Base-by-base conservation (phyloP, 176 grass and related monocot genomes). In the Alopecurus myosuroides region DNA sequence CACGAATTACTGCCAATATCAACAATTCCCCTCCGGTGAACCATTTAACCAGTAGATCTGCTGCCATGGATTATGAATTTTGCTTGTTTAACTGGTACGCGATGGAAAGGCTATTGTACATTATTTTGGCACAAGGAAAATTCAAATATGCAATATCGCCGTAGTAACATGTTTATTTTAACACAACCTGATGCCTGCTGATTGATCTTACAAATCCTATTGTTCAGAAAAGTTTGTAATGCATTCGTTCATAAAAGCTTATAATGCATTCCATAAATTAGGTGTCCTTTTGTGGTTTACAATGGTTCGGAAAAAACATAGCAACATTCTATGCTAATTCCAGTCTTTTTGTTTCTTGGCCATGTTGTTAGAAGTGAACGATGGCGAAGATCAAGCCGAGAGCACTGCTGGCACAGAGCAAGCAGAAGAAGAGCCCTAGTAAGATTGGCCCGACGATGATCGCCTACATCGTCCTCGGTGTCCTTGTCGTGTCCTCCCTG, bases 361-460 rank as follows among this genome's bases (percentile, higher is more conserved):
- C 15, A 49, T 49, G 58, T 31, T 70, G 46, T 20, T 69, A 89
- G 80, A 82, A 83, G 68, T 18, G 26, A 72, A 18, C 18, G 23
- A 95, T 95, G 93, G 68, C 90, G 22, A 95, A 84, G 77, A 81
- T 95, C 85, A 95, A 95, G 88, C 93, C 93, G 3, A 91, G 90
- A 78, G 78, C 88, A 7, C 64, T 92, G 85, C 79, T 95, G n/a
- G 93, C 85, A 40, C 88, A 95, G 31, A 95, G 93, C 85, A 95
- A 95, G 74, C 81, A 81, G 77, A 95, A 90, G 93, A 95, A 90
- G 70, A 80, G 85, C 34, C 90, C 90, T 5, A 35, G 82, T 76
- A 88, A 92, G 88, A 83, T 92, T 31, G 61, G 79, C 33, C 46
- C 82, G 30, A 77, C 81, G 1, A 82, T 92, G 46, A 28, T 95